Evolutionary conservation across 495 filamentous ascomycete genomes (phyloP).

Genomic region (Recurvomyces mirabilis): DNA sequence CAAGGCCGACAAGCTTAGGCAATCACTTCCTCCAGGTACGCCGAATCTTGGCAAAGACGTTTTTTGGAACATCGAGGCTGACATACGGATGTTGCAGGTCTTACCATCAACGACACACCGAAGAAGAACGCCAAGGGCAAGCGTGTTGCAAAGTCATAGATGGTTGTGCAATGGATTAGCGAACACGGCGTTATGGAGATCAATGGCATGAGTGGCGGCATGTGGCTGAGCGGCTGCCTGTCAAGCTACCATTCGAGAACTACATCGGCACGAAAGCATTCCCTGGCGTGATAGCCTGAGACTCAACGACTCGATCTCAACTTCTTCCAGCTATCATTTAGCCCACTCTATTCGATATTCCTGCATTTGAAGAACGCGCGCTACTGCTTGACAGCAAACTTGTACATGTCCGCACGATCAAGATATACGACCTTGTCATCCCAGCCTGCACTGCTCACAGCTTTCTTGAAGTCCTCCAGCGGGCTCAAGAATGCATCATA

Average conservation of each 20-base stretch:
- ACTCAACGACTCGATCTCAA: too few relatives aligned
- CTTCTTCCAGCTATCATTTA: too few relatives aligned
- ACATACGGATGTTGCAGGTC: slow-evolving; percentile 39
- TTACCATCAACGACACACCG: slow-evolving; percentile 65
- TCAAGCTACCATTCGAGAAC: neutral
- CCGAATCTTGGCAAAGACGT: slow-evolving; percentile 11
- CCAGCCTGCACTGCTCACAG: slow-evolving; percentile 42
- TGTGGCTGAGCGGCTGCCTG: neutral
- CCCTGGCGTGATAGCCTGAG: too few relatives aligned
- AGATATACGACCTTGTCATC: slow-evolving; percentile 47
- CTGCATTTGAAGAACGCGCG: too few relatives aligned
- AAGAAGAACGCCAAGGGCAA: slow-evolving; percentile 61
- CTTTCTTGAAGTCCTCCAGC: slow-evolving; percentile 48
- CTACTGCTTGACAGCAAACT: slow-evolving; percentile 38
- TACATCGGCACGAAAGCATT: too few relatives aligned
- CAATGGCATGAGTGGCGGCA: neutral
- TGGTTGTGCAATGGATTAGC: neutral
- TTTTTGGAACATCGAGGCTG: slow-evolving; percentile 22
- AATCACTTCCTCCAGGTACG: slow-evolving; percentile 91
- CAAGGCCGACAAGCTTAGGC: slow-evolving; percentile 99
- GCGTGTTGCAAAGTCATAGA: slow-evolving; percentile 18
- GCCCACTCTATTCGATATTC: too few relatives aligned
- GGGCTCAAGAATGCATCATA: slow-evolving; percentile 52
- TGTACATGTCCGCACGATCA: slow-evolving; percentile 48
- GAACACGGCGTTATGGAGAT: slow-evolving; percentile 9